Conservation (phyloP, 331 rosid species). For the Quercus tomentella region DNA sequence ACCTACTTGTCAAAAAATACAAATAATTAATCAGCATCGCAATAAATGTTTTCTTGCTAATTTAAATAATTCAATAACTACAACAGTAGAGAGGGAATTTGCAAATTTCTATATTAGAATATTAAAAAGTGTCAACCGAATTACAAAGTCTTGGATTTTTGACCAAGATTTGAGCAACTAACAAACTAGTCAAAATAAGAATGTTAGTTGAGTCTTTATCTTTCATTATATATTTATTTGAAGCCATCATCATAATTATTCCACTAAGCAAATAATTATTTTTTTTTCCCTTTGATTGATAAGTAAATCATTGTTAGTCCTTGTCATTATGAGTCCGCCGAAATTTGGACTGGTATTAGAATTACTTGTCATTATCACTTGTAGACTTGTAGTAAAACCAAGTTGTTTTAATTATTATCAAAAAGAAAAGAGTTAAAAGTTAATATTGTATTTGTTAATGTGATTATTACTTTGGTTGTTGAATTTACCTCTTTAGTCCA, state of each 20-base stretch:
- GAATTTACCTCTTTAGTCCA: conserved; percentile 38
- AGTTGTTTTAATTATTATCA: not conserved
- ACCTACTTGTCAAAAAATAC: not conserved
- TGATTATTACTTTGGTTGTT: too few species aligned
- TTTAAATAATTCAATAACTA: too few species aligned
- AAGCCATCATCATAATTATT: not conserved
- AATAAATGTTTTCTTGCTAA: too few species aligned
- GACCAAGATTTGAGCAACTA: too few species aligned
- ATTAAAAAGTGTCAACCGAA: too few species aligned
- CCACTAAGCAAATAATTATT: not conserved
- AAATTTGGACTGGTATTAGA: not conserved
- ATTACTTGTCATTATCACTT: not conserved
- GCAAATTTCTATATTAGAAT: too few species aligned
- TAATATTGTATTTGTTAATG: too few species aligned
- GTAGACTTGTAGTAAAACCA: not conserved
- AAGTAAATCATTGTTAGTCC: not conserved
- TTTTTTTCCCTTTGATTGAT: too few species aligned
- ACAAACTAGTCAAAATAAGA: not conserved
- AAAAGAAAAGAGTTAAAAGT: too few species aligned
- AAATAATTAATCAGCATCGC: too few species aligned
- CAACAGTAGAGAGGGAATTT: too few species aligned
- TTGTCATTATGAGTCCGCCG: not conserved
- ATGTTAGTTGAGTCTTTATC: not conserved
- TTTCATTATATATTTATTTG: not conserved
- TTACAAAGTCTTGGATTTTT: too few species aligned